Conservation (phyloP, 73 alveolate species). For the Loxodes magnus region DNA sequence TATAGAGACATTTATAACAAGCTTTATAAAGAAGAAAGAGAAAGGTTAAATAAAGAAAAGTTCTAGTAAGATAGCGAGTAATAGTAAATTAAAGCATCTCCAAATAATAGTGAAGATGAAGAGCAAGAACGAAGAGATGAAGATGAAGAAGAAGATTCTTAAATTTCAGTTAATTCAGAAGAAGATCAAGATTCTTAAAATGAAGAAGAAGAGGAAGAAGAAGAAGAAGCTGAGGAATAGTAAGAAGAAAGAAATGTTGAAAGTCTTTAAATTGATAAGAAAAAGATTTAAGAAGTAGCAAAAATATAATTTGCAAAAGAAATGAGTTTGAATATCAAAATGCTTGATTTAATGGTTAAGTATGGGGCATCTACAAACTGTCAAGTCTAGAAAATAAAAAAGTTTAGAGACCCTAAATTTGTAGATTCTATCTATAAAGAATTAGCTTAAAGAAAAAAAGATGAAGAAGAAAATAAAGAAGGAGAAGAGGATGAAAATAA, state of each 20-base stretch:
- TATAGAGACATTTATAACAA: conserved; percentile 35
- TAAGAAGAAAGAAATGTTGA: conserved; percentile 7
- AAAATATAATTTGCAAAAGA: conserved; percentile 15
- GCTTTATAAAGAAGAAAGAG: background rate
- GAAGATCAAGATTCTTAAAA: conserved; percentile 14
- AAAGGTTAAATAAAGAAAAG: background rate
- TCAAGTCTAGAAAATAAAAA: conserved; percentile 21
- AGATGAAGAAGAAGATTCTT: conserved; percentile 7
- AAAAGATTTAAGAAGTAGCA: conserved; percentile 15
- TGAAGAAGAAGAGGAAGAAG: conserved; percentile 24
- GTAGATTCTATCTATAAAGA: no score
- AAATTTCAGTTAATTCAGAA: no score
- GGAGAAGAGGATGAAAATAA: conserved; percentile 21
- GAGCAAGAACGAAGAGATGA: conserved; percentile 21
- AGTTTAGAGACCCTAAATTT: conserved; percentile 46
- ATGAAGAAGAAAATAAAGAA: conserved; percentile 4
- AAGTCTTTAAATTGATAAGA: conserved; percentile 16
- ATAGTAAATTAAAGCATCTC: background rate
- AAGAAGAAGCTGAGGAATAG: conserved; percentile 14
- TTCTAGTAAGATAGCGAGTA: background rate
- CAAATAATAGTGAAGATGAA: conserved; percentile 2
- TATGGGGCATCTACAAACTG: conserved; percentile 53
- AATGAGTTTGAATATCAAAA: conserved; percentile 13
- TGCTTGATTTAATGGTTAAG: conserved; percentile 12
- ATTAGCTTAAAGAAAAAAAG: no score